These are phyloP conservation scores for Eragrostis nindensis DNA, from an alignment of 176 grass and related monocot genomes.

Conservation along the genomic window DNA sequence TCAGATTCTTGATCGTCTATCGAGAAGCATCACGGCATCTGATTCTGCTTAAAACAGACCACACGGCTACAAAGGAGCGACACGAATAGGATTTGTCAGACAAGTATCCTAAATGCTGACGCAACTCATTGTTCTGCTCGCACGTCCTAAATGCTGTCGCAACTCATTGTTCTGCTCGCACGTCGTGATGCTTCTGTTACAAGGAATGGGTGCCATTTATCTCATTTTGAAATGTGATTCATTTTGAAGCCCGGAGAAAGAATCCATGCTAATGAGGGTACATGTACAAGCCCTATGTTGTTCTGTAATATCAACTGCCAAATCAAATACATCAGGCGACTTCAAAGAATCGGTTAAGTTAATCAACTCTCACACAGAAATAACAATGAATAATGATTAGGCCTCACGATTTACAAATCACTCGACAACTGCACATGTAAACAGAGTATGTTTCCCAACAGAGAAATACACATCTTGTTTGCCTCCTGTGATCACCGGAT, in stretches of 20 bases:
- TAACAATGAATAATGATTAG: slow-evolving; percentile 28
- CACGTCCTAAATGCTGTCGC: background rate
- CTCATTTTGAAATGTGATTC: slow-evolving; percentile 20
- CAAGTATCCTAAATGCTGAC: too few relatives aligned
- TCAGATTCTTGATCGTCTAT: background rate
- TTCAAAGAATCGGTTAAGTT: slow-evolving; percentile 31
- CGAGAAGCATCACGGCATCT: slow-evolving; percentile 1
- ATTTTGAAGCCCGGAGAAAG: background rate
- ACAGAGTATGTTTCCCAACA: background rate
- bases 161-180: too few relatives aligned
- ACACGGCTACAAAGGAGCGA: background rate
- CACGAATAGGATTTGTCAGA: background rate
- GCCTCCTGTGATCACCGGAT: slow-evolving; percentile 67
- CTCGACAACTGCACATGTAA: slow-evolving; percentile 44
- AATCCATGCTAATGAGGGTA: background rate
- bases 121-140: too few relatives aligned
- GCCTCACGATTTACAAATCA: slow-evolving; percentile 55
- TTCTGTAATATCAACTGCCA: slow-evolving; percentile 7
- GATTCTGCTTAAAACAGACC: background rate
- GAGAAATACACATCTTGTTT: slow-evolving; percentile 17
- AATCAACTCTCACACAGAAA: slow-evolving; percentile 9
- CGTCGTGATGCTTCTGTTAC: background rate
- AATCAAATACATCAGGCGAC: slow-evolving; percentile 20
- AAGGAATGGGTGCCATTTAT: background rate
- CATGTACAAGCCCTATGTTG: slow-evolving; percentile 16